phyloP scores from a whole-genome alignment of 495 filamentous ascomycete genomes.

The Evernia prunastri region DNA sequence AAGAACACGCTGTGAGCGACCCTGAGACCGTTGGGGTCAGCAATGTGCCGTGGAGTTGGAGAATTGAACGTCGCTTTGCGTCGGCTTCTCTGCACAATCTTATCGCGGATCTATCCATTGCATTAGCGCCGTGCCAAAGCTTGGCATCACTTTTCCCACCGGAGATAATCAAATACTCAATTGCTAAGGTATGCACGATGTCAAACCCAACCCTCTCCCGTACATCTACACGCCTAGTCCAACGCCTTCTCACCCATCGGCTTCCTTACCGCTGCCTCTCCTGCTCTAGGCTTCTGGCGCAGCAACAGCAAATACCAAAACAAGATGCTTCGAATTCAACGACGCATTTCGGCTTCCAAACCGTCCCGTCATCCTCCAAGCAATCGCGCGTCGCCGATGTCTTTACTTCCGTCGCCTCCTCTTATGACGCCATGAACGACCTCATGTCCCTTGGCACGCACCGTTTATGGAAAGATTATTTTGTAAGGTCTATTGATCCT shows the following conservation, averaged over 20 bases:
- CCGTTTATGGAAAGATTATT: constrained; percentile 97
- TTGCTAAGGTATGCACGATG: not conserved
- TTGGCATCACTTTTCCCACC: not conserved
- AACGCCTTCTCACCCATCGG: constrained; percentile 9
- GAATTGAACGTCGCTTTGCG: not conserved
- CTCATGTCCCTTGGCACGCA: constrained; percentile 97
- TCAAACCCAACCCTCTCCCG: not conserved
- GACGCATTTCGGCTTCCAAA: constrained; percentile 93
- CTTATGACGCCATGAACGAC: constrained; percentile 96
- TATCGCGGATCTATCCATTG: not conserved
- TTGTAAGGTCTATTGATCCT: constrained; percentile 86
- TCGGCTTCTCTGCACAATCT: not conserved
- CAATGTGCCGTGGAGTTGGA: not conserved
- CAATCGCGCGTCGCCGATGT: constrained; percentile 73
- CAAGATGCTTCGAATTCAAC: constrained; percentile 47
- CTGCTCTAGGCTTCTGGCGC: constrained; percentile 38
- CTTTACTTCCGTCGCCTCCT: constrained; percentile 91
- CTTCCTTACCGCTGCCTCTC: constrained; percentile 50
- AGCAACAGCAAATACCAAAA: constrained; percentile 32
- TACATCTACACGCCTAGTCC: not conserved
- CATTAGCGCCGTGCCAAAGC: not conserved
- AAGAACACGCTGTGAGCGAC: no score
- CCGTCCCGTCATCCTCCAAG: constrained; percentile 77
- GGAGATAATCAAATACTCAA: no score
- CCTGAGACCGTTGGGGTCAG: not conserved